phyloP scores from a whole-genome alignment of 164 flowering plant genomes.

The Chimonanthus praecox region DNA sequence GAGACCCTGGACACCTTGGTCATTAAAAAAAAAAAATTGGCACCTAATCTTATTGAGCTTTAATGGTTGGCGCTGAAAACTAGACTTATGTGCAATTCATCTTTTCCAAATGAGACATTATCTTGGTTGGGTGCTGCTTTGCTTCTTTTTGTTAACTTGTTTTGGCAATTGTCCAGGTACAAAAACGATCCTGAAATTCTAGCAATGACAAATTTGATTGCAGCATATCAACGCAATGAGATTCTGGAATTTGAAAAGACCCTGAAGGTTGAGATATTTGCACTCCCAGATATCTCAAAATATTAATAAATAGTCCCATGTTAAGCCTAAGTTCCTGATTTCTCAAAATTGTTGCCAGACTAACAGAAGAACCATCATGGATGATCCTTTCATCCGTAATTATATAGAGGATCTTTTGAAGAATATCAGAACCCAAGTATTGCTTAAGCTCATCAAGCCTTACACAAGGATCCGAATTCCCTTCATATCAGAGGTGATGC shows the following conservation, averaged over 20 bases:
- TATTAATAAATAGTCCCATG: background rate
- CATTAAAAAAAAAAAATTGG: too few species aligned
- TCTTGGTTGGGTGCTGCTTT: background rate
- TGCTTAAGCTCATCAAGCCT: conserved; percentile 97
- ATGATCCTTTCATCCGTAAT: conserved; percentile 89
- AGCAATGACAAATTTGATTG: conserved; percentile 98
- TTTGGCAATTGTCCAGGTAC: conserved; percentile 48
- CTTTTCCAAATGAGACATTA: background rate
- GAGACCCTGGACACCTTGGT: too few species aligned
- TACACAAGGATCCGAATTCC: conserved; percentile 95
- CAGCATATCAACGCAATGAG: conserved; percentile 96
- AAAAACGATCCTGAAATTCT: conserved; percentile 97
- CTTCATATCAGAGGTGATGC: conserved; percentile 78
- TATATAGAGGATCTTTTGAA: conserved; percentile 95
- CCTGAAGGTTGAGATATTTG: conserved; percentile 47
- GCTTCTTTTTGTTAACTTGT: background rate
- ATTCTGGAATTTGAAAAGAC: conserved; percentile 96
- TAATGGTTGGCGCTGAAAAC: too few species aligned
- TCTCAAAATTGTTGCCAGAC: conserved; percentile 43
- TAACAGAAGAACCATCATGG: conserved; percentile 96
- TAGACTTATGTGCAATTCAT: background rate
- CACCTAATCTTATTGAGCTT: too few species aligned
- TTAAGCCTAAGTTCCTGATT: background rate
- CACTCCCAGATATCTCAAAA: background rate
- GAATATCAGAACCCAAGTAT: conserved; percentile 92